A percentile compares a stretch with the other conserved stretches of the same genome.
Conservation (phyloP, 768 basidiomycete genomes). For the Krasilnikovozyma curviuscula region DNA sequence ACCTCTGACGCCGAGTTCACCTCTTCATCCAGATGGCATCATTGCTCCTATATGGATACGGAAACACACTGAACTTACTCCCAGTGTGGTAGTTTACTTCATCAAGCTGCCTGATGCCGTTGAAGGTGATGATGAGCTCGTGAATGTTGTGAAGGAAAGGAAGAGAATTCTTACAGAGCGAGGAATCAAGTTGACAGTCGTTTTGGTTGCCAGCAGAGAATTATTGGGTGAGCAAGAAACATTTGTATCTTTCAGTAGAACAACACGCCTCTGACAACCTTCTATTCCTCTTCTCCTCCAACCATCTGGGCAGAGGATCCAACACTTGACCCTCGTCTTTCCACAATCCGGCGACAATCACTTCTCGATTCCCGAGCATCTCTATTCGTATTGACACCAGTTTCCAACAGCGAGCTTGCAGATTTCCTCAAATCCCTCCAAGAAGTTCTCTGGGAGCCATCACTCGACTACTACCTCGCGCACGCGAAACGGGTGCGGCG, state of each 20-base stretch:
- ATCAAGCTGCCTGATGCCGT: constrained; percentile 55
- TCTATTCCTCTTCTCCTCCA: neutral
- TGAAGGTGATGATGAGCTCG: constrained; percentile 57
- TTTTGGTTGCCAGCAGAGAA: constrained; percentile 68
- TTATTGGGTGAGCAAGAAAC: constrained; percentile 49
- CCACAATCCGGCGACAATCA: constrained; percentile 68
- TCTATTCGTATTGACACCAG: constrained; percentile 84
- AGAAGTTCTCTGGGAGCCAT: constrained; percentile 69
- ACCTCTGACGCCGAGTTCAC: constrained; percentile 69
- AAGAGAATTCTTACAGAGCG: constrained; percentile 66
- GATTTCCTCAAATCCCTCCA: constrained; percentile 83
- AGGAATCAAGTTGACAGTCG: constrained; percentile 83
- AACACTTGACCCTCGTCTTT: constrained; percentile 58
- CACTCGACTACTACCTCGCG: constrained; percentile 67
- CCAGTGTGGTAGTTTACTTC: constrained; percentile 85
- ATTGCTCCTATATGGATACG: constrained; percentile 96
- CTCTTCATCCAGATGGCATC: constrained; percentile 80
- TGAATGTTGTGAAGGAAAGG: constrained; percentile 55
- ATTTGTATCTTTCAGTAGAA: neutral
- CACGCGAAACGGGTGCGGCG: constrained; percentile 81
- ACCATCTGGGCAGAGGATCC: constrained; percentile 47
- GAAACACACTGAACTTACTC: constrained; percentile 79
- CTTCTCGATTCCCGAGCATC: constrained; percentile 80
- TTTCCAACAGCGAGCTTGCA: constrained; percentile 58
- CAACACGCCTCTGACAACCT: neutral